A percentile compares a stretch with the other conserved stretches of the same genome.
Evolutionary conservation across 495 filamentous ascomycete species (phyloP).

Genomic region (Glutinoglossum americanum): DNA sequence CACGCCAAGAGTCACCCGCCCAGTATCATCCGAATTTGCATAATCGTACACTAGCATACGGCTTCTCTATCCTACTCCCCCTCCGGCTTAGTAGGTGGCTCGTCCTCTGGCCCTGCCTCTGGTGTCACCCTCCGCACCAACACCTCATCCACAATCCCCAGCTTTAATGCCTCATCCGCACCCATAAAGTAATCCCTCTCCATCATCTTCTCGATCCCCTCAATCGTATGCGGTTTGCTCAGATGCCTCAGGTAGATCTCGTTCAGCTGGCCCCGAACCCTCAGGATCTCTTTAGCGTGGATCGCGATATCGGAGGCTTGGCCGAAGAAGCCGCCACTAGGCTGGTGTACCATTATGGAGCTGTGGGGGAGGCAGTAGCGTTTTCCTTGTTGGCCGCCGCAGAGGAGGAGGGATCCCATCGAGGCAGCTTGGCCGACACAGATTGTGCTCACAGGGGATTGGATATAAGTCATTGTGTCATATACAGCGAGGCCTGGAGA

Average conservation of each 20-base stretch:
- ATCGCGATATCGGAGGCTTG: constrained; percentile 88
- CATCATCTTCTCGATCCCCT: constrained; percentile 84
- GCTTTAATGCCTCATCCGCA: constrained; percentile 64
- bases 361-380: constrained; percentile 78
- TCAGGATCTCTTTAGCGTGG: constrained; percentile 88
- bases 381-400: constrained; percentile 67
- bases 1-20: neutral
- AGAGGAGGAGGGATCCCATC: constrained; percentile 80
- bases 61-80: neutral
- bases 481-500: constrained; percentile 69
- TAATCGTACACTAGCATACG: too few species aligned
- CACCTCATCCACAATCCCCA: constrained; percentile 85
- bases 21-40: too few species aligned
- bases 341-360: constrained; percentile 93
- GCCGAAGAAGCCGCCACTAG: constrained; percentile 72
- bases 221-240: constrained; percentile 48
- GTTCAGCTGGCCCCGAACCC: constrained; percentile 68
- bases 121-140: constrained; percentile 28
- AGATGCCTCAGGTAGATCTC: constrained; percentile 73
- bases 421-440: constrained; percentile 87
- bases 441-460: constrained; percentile 75
- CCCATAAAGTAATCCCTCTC: constrained; percentile 90
- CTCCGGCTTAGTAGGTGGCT: neutral
- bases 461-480: constrained; percentile 97
- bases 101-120: neutral